A percentile compares a stretch with the other conserved stretches of the same genome.
Conservation (phyloP, 345 rosid species). For the Eucalyptus cloeziana region DNA sequence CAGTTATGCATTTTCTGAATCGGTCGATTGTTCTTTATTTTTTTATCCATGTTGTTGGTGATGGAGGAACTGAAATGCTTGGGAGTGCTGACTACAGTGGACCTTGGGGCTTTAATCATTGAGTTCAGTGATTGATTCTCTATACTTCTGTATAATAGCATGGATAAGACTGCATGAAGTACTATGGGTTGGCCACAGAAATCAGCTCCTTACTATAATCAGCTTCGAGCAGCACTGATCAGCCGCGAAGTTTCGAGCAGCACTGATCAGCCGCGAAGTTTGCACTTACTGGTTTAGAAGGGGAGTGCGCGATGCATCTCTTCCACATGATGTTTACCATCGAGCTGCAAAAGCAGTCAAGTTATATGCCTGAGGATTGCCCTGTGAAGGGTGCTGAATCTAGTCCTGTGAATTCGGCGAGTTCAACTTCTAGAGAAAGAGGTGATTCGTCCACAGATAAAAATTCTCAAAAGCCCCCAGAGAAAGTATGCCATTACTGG, state of each 20-base stretch:
- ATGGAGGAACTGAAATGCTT: background rate
- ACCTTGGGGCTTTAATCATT: background rate
- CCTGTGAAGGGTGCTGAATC: background rate
- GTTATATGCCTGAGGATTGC: background rate
- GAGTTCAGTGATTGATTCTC: background rate
- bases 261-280: background rate
- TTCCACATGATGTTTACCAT: background rate
- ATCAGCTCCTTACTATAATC: background rate
- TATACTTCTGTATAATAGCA: background rate
- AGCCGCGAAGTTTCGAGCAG: too few relatives aligned
- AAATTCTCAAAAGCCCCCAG: background rate
- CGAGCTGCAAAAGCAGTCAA: background rate
- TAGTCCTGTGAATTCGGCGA: background rate
- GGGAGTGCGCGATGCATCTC: background rate
- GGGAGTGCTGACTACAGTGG: background rate
- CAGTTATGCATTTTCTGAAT: background rate
- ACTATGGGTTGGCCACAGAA: background rate
- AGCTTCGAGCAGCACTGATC: too few relatives aligned
- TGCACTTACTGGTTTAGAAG: background rate
- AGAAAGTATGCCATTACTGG: background rate
- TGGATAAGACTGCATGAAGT: background rate
- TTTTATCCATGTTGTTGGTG: background rate
- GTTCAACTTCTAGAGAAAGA: background rate
- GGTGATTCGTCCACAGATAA: background rate
- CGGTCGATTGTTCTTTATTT: background rate